Conservation (phyloP, 345 rosid species). For the Bruguiera sexangula region DNA sequence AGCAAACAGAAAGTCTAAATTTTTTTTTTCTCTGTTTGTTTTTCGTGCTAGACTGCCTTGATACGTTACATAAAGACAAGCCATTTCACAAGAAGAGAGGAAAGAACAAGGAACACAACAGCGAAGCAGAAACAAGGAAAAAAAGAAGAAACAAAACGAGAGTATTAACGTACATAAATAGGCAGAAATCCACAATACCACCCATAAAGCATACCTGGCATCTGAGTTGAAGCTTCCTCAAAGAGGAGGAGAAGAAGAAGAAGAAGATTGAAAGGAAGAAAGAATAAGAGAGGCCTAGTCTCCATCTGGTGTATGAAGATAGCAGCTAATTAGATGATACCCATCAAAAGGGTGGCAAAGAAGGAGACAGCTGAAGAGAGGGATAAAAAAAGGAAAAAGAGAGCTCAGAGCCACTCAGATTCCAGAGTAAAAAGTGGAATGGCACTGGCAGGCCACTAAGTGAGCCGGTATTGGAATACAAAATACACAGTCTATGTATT, state of each 20-base stretch:
- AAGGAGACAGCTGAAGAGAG: not conserved
- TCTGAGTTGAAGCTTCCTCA: constrained; percentile 51
- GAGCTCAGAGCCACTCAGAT: no score
- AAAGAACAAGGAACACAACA: not conserved
- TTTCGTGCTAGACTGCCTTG: no score
- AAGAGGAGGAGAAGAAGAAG: constrained; percentile 38
- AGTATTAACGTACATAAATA: constrained; percentile 6
- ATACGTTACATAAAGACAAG: no score
- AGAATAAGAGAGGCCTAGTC: constrained; percentile 33
- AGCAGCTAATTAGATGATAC: constrained; percentile 21
- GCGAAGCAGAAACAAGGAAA: not conserved
- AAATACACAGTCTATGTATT: no score
- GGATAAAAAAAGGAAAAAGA: not conserved
- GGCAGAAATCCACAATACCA: not conserved
- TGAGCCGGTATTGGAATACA: no score
- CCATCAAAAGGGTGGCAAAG: constrained; percentile 12
- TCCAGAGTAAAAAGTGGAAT: no score
- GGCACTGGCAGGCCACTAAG: no score
- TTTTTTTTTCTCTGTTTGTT: no score
- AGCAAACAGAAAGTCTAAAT: no score
- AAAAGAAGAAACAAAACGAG: not conserved
- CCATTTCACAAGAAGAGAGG: no score
- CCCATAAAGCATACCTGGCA: constrained; percentile 42
- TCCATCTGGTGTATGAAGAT: constrained; percentile 44
- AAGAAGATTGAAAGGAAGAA: constrained; percentile 22